phyloP scores from a whole-genome alignment of 805 yeast species.

The Wickerhamomyces pijperi region DNA sequence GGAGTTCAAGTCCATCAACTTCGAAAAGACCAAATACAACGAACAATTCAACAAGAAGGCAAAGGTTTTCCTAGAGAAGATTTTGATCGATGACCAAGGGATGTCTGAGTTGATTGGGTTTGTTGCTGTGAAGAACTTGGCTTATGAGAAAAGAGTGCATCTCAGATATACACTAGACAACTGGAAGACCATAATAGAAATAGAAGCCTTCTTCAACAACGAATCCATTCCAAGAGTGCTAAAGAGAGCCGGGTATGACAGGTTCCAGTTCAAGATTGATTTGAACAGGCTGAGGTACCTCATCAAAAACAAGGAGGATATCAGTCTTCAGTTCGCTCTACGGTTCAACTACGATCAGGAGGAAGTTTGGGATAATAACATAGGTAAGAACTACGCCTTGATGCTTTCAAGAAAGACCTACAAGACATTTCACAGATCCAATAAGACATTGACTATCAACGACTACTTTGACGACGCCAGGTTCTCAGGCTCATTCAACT shows the following conservation, averaged over 20 bases:
- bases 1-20: constrained; percentile 31
- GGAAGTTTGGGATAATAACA: constrained; percentile 76
- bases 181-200: constrained; percentile 70
- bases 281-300: constrained; percentile 23
- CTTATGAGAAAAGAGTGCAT: constrained; percentile 56
- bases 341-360: constrained; percentile 25
- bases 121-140: constrained; percentile 66
- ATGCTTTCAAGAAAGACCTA: constrained; percentile 8
- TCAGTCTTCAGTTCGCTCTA: constrained; percentile 35
- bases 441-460: not conserved
- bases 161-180: constrained; percentile 66
- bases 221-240: constrained; percentile 38
- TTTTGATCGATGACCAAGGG: constrained; percentile 48
- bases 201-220: constrained; percentile 48
- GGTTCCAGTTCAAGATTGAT: constrained; percentile 58
- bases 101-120: constrained; percentile 50
- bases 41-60: constrained; percentile 28
- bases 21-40: constrained; percentile 35
- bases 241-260: constrained; percentile 45
- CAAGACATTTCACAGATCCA: not conserved
- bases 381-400: constrained; percentile 44
- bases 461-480: not conserved
- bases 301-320: constrained; percentile 8
- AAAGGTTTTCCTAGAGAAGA: constrained; percentile 48
- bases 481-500: not conserved